Conservation (phyloP, 2,329 filamentous ascomycete species). For the Sclerotiophoma versabilis region DNA sequence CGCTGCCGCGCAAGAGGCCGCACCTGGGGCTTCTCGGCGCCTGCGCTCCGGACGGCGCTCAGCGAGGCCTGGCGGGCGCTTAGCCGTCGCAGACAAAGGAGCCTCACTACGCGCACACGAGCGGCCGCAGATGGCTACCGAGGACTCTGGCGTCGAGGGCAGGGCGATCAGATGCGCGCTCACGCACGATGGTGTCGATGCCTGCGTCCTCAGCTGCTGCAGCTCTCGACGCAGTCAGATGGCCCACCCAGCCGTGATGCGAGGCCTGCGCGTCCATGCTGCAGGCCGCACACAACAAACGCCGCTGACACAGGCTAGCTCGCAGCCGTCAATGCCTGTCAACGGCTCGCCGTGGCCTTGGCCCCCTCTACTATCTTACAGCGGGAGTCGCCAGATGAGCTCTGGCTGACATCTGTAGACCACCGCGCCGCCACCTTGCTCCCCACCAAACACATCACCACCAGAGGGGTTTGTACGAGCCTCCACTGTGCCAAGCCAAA, state of each 20-base stretch:
- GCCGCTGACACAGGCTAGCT: conserved; percentile 10
- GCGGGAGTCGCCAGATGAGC: neutral
- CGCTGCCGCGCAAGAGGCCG: neutral
- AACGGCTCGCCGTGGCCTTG: neutral
- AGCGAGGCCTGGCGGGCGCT: conserved; percentile 9
- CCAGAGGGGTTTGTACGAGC: no score
- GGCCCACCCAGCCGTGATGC: neutral
- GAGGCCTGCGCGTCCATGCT: conserved; percentile 4
- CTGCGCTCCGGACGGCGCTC: neutral
- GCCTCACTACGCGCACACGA: conserved; percentile 4
- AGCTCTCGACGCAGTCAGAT: neutral
- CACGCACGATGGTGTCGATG: neutral
- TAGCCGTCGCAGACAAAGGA: conserved; percentile 13
- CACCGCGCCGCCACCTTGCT: neutral
- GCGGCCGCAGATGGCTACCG: neutral
- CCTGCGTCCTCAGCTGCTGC: conserved; percentile 1
- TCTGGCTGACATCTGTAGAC: neutral
- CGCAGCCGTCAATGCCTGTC: conserved; percentile 5
- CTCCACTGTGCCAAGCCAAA: neutral
- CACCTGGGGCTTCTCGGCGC: neutral
- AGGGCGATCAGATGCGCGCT: neutral
- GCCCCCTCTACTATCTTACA: neutral
- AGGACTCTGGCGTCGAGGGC: neutral
- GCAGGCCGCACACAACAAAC: conserved; percentile 1
- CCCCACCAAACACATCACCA: neutral